Base-by-base conservation (phyloP, 2,329 filamentous ascomycete species). In the Huntiella decipiens region DNA sequence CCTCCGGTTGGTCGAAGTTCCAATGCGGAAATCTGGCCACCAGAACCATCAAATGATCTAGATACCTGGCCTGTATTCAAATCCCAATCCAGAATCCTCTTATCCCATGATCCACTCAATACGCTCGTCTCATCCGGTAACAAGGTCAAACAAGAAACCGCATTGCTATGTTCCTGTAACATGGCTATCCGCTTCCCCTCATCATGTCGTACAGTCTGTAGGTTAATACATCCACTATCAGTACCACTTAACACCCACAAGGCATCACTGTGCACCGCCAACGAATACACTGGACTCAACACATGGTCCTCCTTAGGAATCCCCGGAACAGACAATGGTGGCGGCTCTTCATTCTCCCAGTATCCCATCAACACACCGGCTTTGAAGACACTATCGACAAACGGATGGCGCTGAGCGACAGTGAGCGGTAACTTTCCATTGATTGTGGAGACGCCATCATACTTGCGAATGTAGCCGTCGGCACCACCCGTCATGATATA, bases 381-480 rank as follows among this genome's bases (percentile, higher is more conserved):
- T 61, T 98, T 98, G 47, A 85, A 84, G 38, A 98, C 91, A 55
- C 84, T 94, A 59, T 98, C 91, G 36, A 98, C 91, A 56, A 96
- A 98, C 0, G 91, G 91, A 58, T 98, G 91, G 42, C 83, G 73
- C 64, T 98, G 91, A 31, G 91, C 91, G 4, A 98, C 91, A 0
- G 91, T 98, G 55, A 98, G 66, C 50, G 88, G 78, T 32, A 91
- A 74, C 63, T 94, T 95, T 52, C 86, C 86, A 58, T 98, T 98
- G 53, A 92, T 87, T 4, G 91, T 95, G 33, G 86, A 85, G 3
- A 83, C 79, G 60, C 91, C 94, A 59, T 98, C 92, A 63, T 92
- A 96, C 61, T 95, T 96, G 48, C 91, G 76, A 52, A 98, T 88
- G 57, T 94, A 98, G 41, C 91, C 88, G 62, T 98, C 91, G 0